These are phyloP conservation scores for Raffaelea deltoideospora DNA, from an alignment of 2,329 filamentous ascomycete species.

Conservation along the genomic window DNA sequence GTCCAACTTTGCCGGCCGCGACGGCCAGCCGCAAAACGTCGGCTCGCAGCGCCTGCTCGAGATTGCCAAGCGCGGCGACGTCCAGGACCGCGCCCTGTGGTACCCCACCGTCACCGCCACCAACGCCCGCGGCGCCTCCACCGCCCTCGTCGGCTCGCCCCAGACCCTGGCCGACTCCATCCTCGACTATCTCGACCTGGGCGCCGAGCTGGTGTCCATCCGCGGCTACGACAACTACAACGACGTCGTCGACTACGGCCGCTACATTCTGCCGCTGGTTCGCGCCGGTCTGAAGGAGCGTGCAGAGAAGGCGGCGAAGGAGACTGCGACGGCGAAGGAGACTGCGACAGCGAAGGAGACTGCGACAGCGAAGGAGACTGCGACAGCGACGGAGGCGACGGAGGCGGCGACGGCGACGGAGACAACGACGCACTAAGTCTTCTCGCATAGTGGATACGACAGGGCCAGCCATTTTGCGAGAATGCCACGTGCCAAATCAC, in stretches of 20 bases:
- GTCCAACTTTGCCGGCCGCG: neutral
- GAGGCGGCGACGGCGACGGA: no score
- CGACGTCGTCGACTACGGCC: conserved; percentile 43
- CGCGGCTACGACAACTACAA: conserved; percentile 46
- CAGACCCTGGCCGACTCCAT: conserved; percentile 38
- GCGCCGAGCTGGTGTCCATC: conserved; percentile 40
- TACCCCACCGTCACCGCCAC: conserved; percentile 48
- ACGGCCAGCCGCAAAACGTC: conserved; percentile 37
- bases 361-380: no score
- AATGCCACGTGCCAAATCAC: no score
- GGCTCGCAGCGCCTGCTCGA: conserved; percentile 43
- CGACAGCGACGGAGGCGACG: no score
- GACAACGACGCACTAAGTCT: no score
- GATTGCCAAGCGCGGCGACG: conserved; percentile 38
- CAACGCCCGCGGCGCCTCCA: conserved; percentile 42
- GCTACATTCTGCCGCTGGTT: conserved; percentile 37
- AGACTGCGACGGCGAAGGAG: no score
- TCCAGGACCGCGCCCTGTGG: conserved; percentile 47
- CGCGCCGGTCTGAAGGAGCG: conserved; percentile 19
- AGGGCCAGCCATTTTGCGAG: no score
- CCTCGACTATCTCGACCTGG: conserved; percentile 39
- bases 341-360: no score
- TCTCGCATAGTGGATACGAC: no score
- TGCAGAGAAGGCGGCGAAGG: no score
- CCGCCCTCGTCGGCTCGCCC: conserved; percentile 38